Conservation (phyloP, 2,329 filamentous ascomycete genomes). For the Pseudogymnoascus sp. region DNA sequence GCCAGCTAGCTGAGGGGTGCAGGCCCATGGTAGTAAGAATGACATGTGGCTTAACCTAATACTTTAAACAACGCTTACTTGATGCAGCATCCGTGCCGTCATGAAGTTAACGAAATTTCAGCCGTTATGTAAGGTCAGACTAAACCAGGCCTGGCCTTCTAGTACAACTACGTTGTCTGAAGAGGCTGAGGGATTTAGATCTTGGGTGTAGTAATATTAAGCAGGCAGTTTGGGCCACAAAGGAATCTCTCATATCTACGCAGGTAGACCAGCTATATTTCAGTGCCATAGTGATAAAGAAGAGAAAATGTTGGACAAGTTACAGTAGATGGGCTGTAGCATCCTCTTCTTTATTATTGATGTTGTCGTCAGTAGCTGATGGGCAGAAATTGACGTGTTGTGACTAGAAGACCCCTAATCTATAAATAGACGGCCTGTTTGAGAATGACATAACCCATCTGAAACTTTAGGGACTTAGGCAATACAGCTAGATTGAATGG, state of each 20-base stretch:
- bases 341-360: neutral
- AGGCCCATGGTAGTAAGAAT: neutral
- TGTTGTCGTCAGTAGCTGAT: neutral
- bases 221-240: neutral
- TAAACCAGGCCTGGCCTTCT: neutral
- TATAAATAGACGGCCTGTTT: neutral
- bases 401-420: neutral
- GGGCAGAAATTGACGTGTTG: neutral
- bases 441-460: neutral
- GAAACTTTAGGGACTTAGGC: neutral
- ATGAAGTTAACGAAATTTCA: neutral
- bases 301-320: neutral
- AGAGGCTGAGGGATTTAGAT: neutral
- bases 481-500: neutral
- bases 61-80: neutral
- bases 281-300: neutral
- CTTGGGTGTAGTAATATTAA: neutral
- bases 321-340: neutral
- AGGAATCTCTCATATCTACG: neutral
- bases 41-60: neutral
- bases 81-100: neutral
- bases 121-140: neutral
- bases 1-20: neutral
- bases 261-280: neutral
- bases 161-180: neutral